A percentile compares a stretch with the other conserved stretches of the same genome.
Evolutionary conservation across 345 rosid genomes (phyloP).

Genomic region (Gynandropsis gynandra): DNA sequence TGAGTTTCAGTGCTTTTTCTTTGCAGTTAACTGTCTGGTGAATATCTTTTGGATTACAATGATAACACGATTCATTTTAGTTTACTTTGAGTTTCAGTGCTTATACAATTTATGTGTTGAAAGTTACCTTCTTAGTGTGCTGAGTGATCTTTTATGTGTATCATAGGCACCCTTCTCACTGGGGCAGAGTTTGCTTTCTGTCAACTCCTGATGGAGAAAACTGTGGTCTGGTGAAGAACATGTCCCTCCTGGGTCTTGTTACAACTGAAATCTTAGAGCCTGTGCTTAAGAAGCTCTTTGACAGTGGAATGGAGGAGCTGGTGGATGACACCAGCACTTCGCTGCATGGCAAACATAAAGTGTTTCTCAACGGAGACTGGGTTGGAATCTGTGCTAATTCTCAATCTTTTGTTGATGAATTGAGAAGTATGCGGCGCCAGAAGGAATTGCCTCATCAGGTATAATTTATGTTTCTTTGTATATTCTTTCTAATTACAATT

Average conservation of each 20-base stretch:
- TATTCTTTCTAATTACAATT: slow-evolving; percentile 6
- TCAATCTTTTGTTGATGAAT: slow-evolving; percentile 40
- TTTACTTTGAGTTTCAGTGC: background rate
- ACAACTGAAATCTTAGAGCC: slow-evolving; percentile 49
- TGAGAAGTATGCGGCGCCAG: slow-evolving; percentile 54
- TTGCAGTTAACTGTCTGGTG: slow-evolving; percentile 4
- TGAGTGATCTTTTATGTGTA: slow-evolving; percentile 7
- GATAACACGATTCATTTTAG: background rate
- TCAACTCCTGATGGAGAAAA: slow-evolving; percentile 98
- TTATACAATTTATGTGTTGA: background rate
- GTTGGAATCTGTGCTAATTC: slow-evolving; percentile 66
- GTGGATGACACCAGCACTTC: slow-evolving; percentile 45
- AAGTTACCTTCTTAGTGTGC: background rate
- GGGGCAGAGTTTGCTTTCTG: slow-evolving; percentile 93
- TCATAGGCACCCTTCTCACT: slow-evolving; percentile 85
- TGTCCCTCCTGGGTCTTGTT: slow-evolving; percentile 73
- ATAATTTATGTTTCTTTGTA: slow-evolving; percentile 13
- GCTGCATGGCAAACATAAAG: slow-evolving; percentile 44
- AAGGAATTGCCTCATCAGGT: slow-evolving; percentile 65
- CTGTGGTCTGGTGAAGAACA: slow-evolving; percentile 93
- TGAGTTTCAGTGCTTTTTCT: slow-evolving; percentile 6
- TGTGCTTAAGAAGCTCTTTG: slow-evolving; percentile 33
- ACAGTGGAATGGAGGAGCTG: slow-evolving; percentile 64
- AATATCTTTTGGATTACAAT: background rate
- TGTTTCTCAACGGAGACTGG: slow-evolving; percentile 90